Percentiles rank a stretch among this genome's conserved stretches.
phyloP scores from a whole-genome alignment of 495 filamentous ascomycete genomes.

The Penicillium cosmopolitanum region DNA sequence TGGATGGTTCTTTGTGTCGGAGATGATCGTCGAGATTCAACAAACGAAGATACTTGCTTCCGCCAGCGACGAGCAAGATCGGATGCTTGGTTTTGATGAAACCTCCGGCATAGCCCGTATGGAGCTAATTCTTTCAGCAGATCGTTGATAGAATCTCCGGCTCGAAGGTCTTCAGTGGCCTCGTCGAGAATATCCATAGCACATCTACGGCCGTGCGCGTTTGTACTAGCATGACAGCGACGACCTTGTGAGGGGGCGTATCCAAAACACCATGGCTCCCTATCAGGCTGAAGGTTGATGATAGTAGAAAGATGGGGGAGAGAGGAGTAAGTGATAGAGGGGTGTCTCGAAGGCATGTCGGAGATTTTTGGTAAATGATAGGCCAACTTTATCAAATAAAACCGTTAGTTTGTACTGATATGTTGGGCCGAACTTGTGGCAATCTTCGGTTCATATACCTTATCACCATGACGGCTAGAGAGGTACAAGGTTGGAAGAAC shows the following conservation, averaged over 20 bases:
- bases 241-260: slow-evolving; percentile 28
- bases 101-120: slow-evolving; percentile 28
- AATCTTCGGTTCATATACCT: background rate
- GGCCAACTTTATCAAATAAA: background rate
- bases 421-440: background rate
- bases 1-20: background rate
- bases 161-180: slow-evolving; percentile 24
- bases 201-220: slow-evolving; percentile 13
- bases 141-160: slow-evolving; percentile 19
- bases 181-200: slow-evolving; percentile 27
- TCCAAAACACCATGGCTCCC: slow-evolving; percentile 31
- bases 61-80: slow-evolving; percentile 22
- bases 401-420: too few relatives aligned
- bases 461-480: background rate
- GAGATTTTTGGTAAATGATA: background rate
- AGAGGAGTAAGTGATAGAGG: background rate
- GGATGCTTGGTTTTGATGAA: slow-evolving; percentile 30
- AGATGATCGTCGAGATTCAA: slow-evolving; percentile 9
- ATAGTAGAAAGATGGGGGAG: slow-evolving; percentile 26
- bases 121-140: slow-evolving; percentile 31
- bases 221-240: slow-evolving; percentile 28
- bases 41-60: slow-evolving; percentile 15
- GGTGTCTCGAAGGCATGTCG: slow-evolving; percentile 9
- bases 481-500: background rate
- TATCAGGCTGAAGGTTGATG: slow-evolving; percentile 28